Evolutionary conservation across 78 protist species (phyloP).

Genomic region (Isochrysis galbana): DNA sequence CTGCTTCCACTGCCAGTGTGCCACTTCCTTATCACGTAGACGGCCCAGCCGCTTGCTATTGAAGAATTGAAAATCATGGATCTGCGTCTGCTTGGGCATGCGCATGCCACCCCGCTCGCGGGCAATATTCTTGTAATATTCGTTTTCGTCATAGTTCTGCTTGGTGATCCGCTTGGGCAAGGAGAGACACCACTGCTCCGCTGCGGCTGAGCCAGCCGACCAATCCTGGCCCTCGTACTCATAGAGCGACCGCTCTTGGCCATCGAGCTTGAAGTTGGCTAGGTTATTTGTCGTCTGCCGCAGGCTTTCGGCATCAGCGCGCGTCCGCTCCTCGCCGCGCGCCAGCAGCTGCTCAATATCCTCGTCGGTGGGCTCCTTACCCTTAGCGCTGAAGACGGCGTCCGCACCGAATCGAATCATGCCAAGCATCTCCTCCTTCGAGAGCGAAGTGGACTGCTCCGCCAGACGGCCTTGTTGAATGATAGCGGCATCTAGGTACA

Average conservation of each 20-base stretch:
- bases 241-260: constrained; percentile 62
- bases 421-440: not conserved
- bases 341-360: constrained; percentile 76
- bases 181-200: constrained; percentile 37
- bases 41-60: not conserved
- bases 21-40: constrained; percentile 42
- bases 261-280: constrained; percentile 55
- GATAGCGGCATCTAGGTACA: constrained; percentile 93
- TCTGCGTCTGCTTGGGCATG: not conserved
- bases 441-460: not conserved
- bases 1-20: not conserved
- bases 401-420: constrained; percentile 20
- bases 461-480: constrained; percentile 72
- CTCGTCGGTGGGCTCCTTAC: constrained; percentile 14
- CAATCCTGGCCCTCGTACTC: constrained; percentile 83
- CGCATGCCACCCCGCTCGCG: not conserved
- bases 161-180: constrained; percentile 69
- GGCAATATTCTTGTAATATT: too few relatives aligned
- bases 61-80: constrained; percentile 42
- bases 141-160: constrained; percentile 29
- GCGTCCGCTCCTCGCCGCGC: constrained; percentile 67
- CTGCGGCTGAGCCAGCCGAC: not conserved
- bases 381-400: not conserved
- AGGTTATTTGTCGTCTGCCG: not conserved
- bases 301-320: constrained; percentile 21